Evolutionary conservation across 1,139 yeast genomes (phyloP).

Genomic region (Maudiozyma humilis): DNA sequence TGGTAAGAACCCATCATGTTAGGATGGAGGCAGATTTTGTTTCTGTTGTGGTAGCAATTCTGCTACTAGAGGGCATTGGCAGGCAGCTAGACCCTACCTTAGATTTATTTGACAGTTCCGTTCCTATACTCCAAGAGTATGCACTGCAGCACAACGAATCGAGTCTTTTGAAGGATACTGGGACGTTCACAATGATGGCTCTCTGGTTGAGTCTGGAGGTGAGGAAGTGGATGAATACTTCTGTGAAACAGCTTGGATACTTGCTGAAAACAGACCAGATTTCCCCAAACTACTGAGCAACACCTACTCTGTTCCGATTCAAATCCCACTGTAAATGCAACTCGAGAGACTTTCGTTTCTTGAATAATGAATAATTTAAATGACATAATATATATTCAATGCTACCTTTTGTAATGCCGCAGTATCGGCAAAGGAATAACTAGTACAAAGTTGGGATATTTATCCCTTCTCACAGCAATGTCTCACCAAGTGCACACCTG

Average conservation of each 20-base stretch:
- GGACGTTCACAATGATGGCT: conserved; percentile 69
- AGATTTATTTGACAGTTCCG: conserved; percentile 88
- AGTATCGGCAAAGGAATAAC: background rate
- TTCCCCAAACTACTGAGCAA: conserved; percentile 44
- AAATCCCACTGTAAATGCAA: background rate
- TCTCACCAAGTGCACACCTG: conserved; percentile 91
- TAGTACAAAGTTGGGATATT: background rate
- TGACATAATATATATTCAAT: background rate
- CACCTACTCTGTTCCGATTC: too few relatives aligned
- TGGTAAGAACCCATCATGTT: conserved; percentile 93
- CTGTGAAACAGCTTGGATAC: conserved; percentile 46
- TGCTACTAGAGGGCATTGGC: conserved; percentile 88
- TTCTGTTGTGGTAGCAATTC: conserved; percentile 84
- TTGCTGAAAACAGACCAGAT: conserved; percentile 52
- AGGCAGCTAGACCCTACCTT: conserved; percentile 86
- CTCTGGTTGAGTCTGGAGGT: conserved; percentile 90
- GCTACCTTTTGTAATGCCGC: background rate
- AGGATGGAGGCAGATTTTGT: conserved; percentile 96
- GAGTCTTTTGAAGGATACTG: conserved; percentile 49
- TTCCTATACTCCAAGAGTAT: conserved; percentile 79
- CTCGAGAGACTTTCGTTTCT: background rate
- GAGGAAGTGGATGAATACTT: conserved; percentile 75
- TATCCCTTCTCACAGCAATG: conserved; percentile 44
- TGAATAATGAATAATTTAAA: background rate
- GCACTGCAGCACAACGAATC: conserved; percentile 61